Percentiles rank a stretch among this genome's conserved stretches.
These are phyloP conservation scores for Alternaria incomplexa DNA, from an alignment of 2,329 filamentous ascomycete species.

Conservation along the genomic window DNA sequence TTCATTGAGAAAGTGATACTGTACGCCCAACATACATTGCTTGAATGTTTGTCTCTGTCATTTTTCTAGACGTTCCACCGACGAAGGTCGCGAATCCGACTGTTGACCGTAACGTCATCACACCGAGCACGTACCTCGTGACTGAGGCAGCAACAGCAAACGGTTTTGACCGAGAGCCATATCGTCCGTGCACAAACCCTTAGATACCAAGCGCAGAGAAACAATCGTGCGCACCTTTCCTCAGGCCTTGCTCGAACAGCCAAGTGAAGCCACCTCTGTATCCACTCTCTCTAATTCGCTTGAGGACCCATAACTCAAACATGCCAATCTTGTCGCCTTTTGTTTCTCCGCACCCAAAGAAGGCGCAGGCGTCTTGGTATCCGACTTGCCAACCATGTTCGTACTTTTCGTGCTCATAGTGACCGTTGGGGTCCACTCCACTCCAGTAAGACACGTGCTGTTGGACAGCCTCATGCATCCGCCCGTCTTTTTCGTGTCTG, in stretches of 20 bases:
- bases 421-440: slow-evolving; percentile 49
- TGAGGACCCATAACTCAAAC: slow-evolving; percentile 64
- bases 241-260: slow-evolving; percentile 59
- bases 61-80: not conserved
- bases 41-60: not conserved
- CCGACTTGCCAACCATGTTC: slow-evolving; percentile 63
- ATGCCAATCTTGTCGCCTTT: slow-evolving; percentile 60
- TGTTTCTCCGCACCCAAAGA: slow-evolving; percentile 54
- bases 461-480: slow-evolving; percentile 44
- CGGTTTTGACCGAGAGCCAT: not conserved
- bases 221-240: slow-evolving; percentile 55
- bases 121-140: not conserved
- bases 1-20: not conserved
- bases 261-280: slow-evolving; percentile 56
- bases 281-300: slow-evolving; percentile 60
- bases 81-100: not conserved
- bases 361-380: slow-evolving; percentile 60
- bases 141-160: not conserved
- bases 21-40: not conserved
- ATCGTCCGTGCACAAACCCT: not conserved
- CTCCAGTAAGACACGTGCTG: slow-evolving; percentile 61
- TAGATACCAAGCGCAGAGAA: slow-evolving; percentile 26
- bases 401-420: slow-evolving; percentile 62
- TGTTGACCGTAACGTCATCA: not conserved
- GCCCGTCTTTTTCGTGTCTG: slow-evolving; percentile 46